A percentile compares a stretch with the other conserved stretches of the same genome.
These are phyloP conservation scores for Triticum monococcum DNA, from an alignment of 176 grass and related monocot species.

Conservation along the genomic window DNA sequence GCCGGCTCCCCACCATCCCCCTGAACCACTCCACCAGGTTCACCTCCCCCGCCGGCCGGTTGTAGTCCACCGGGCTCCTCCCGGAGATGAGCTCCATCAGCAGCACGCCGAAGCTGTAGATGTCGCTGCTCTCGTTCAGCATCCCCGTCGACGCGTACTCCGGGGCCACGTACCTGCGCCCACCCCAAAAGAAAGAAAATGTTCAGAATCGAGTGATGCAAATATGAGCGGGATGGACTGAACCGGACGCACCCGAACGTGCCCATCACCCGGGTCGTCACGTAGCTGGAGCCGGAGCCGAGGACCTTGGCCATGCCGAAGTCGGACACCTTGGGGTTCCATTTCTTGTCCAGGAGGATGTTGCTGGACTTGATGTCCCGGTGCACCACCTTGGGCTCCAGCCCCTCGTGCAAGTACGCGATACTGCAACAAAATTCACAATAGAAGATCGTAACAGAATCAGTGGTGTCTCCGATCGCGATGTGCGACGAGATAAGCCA, in stretches of 20 bases:
- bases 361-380: slow-evolving; percentile 98
- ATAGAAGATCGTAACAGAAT: background rate
- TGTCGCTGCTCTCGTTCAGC: slow-evolving; percentile 94
- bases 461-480: background rate
- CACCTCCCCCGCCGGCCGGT: slow-evolving; percentile 70
- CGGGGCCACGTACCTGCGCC: slow-evolving; percentile 79
- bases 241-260: slow-evolving; percentile 67
- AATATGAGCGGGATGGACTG: no score
- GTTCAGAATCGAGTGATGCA: background rate
- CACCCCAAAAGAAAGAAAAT: background rate
- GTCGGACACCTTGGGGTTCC: slow-evolving; percentile 95
- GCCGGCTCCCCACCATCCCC: slow-evolving; percentile 70
- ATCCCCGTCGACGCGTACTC: slow-evolving; percentile 97
- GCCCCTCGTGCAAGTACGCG: slow-evolving; percentile 92
- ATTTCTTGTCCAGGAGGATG: slow-evolving; percentile 91
- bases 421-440: slow-evolving; percentile 45
- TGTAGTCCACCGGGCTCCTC: slow-evolving; percentile 87
- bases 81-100: slow-evolving; percentile 95
- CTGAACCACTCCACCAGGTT: slow-evolving; percentile 99
- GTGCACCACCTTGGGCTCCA: slow-evolving; percentile 96
- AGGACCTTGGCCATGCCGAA: slow-evolving; percentile 98
- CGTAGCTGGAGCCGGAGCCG: slow-evolving; percentile 86
- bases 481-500: background rate
- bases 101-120: slow-evolving; percentile 98
- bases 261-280: slow-evolving; percentile 94